Base-by-base conservation (phyloP, 2,329 filamentous ascomycete species). In the Microdochium trichocladiopsis region DNA sequence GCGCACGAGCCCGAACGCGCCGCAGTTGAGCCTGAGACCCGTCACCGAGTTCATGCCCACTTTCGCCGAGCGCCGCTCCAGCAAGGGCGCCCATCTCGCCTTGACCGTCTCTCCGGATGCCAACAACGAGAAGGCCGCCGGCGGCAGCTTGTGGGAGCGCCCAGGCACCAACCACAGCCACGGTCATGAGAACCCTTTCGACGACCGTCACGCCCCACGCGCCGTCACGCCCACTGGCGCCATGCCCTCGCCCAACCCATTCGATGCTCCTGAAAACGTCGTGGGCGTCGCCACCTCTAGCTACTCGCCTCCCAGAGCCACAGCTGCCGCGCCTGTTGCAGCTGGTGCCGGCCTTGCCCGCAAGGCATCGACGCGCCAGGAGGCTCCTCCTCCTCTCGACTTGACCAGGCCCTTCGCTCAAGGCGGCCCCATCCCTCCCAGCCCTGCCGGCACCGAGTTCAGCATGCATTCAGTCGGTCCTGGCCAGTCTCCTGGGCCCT, bases 11-110 rank as follows among this genome's bases (percentile, higher is more conserved):
- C 74, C 76, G 25, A 79, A 73, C 31, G 85, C 91, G 47, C 90
- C 91, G n/a, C 86, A 86, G 56, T 78, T 96, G 55, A 95, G 90
- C 63, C 77, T 96, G 51, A 86, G 90, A 49, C 91, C 91, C 2
- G 81, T 94, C 49, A 93, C 90, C 41, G 84, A 94, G 62, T 92
- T 96, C 70, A 77, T 89, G 37, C 88, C 90, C 4, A 84, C 82
- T 62, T 78, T 88, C 51, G 69, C 72, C 8, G 77, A 80, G 51
- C 75, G 77, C 63, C 72, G 75, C 50, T 64, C 68, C 33, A 82
- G 75, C 70, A 77, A 74, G 54, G 74, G 72, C 28, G 72, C 73
- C 54, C 70, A 67, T 28, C 66, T 77, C 51, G 61, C 66, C 48
- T 58, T 70, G 41, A 61, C 61, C 9, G 57, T 63, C 11, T 62